Base-by-base conservation (phyloP, 495 filamentous ascomycete species). In the Aspergillus baeticus region DNA sequence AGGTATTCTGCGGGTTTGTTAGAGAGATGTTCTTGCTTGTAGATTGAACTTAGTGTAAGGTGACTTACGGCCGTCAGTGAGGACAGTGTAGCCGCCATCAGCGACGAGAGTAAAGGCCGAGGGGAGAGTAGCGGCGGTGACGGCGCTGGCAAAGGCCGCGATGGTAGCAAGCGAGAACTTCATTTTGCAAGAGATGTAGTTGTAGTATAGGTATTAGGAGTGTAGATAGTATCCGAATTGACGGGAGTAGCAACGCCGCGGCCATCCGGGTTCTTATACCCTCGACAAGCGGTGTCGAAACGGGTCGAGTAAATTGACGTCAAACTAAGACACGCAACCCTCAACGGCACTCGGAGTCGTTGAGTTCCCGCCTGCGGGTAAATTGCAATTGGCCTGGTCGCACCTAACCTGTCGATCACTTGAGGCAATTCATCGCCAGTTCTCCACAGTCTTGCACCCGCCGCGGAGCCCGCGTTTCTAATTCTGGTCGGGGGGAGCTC, bases 31-130 rank as follows among this genome's bases (percentile, higher is more conserved):
- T 20, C 6, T 17, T 29, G 26, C 59, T 22, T 56, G 17, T 15
- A 33, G 51, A 29, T n/a, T 39, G 41, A 22, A 1, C 13, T 45
- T 34, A 7, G 17, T 14, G 11, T n/a, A 6, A 22, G 14, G 13
- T 26, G 10, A 55, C 68, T n/a, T 64, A 71, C 68, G 33, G 49
- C 67, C 67, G 39, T 72, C 64, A 10, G 69, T 72, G 13, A 69
- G 63, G 50, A 69, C 63, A 22, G 69, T 68, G 18, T 51, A 53
- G 34, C 68, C 66, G 23, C 63, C 69, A 14, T 70, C 63, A 38
- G 64, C 67, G 44, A 70, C 67, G 21, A 72, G 67, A 23, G 67
- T 67, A 58, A 72, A 70, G 49, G 65, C 60, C 47, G 59, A 22
- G 35, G 69, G 69, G 33, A 72, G 65, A 31, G 59, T 55, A 51